Evolutionary conservation across 1,284 basidiomycete genomes (phyloP).

Genomic region (Ceratobasidium sp.): DNA sequence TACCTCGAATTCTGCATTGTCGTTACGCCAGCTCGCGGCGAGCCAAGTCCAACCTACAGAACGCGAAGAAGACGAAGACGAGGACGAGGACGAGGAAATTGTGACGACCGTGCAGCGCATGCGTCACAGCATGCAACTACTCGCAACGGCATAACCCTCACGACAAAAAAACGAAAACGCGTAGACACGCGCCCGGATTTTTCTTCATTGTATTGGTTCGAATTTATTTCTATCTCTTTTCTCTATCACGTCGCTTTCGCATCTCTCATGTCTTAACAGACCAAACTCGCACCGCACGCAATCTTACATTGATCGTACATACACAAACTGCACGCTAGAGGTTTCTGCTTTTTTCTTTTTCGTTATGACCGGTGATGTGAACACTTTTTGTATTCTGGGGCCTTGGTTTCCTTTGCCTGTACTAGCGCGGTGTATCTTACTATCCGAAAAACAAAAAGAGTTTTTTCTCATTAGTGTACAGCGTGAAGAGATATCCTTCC

Average conservation of each 20-base stretch:
- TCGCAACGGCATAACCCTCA: constrained; percentile 11
- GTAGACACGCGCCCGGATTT: constrained; percentile 11
- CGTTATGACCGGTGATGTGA: constrained; percentile 11
- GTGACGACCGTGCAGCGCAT: constrained; percentile 44
- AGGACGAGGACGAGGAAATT: constrained; percentile 38
- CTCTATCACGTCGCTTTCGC: constrained; percentile 32
- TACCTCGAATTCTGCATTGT: constrained; percentile 11
- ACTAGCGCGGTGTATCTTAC: constrained; percentile 40
- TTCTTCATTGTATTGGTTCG: not conserved
- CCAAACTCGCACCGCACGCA: constrained; percentile 7
- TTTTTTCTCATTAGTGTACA: constrained; percentile 15
- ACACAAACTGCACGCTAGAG: constrained; percentile 31
- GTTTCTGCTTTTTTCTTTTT: not conserved
- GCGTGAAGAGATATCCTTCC: not conserved
- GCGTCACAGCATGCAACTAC: constrained; percentile 40
- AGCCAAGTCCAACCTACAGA: not conserved
- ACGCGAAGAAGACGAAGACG: constrained; percentile 3
- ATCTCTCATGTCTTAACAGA: constrained; percentile 10
- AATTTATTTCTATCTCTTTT: constrained; percentile 24
- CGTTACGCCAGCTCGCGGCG: constrained; percentile 24
- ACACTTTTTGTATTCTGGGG: constrained; percentile 26
- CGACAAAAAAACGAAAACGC: not conserved
- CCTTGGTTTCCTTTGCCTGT: constrained; percentile 17
- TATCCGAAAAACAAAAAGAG: constrained; percentile 19
- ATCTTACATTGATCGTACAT: constrained; percentile 28